Conservation (phyloP, 176 grass and related monocot species). For the Pontederia paniculata region DNA sequence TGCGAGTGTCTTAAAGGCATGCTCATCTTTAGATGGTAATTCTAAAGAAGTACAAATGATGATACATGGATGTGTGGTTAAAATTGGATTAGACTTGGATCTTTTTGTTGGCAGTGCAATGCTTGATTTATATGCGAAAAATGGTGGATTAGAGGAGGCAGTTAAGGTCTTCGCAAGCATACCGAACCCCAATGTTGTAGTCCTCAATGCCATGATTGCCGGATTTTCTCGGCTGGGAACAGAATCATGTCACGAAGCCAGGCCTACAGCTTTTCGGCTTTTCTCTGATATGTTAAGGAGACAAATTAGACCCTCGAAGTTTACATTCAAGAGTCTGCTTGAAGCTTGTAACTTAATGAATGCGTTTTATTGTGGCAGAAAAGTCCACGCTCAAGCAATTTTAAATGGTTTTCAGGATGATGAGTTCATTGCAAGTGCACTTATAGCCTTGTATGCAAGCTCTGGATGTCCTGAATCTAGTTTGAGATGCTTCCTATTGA, state of each 20-base stretch:
- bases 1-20: constrained; percentile 51
- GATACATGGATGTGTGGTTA: constrained; percentile 64
- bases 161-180: constrained; percentile 66
- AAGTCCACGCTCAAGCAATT: constrained; percentile 65
- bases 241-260: constrained; percentile 33
- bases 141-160: constrained; percentile 67
- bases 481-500: constrained; percentile 54
- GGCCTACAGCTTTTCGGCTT: constrained; percentile 38
- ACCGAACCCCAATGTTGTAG: constrained; percentile 39
- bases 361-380: constrained; percentile 38
- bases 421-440: constrained; percentile 39
- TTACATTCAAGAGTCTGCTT: constrained; percentile 60
- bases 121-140: constrained; percentile 72
- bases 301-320: constrained; percentile 48
- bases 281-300: constrained; percentile 43
- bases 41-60: constrained; percentile 45
- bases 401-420: constrained; percentile 45
- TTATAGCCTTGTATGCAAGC: constrained; percentile 55
- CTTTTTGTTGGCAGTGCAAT: constrained; percentile 59
- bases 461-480: constrained; percentile 28
- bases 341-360: constrained; percentile 53
- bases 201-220: constrained; percentile 79
- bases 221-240: constrained; percentile 62
- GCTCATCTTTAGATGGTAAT: constrained; percentile 24
- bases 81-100: constrained; percentile 71